Evolutionary conservation across 371 early-diverging fungal genomes (phyloP), one percentile per base, ranked within the genome.

Genomic region (Haplosporangium sp.): DNA sequence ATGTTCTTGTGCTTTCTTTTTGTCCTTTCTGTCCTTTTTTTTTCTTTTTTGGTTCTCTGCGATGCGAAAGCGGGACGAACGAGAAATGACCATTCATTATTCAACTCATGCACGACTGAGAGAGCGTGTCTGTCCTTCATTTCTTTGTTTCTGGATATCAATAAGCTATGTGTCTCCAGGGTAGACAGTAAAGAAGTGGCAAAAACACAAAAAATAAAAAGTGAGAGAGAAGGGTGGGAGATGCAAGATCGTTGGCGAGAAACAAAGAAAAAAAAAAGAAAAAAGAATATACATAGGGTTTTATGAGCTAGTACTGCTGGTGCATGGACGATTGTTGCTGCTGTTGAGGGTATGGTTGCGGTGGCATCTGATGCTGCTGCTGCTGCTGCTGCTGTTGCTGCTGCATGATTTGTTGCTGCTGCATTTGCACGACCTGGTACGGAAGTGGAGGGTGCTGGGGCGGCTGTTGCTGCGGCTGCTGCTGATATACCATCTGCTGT

Each of bases 341-440:
- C 52, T 72, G 72, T 16, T 61, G 73, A 20, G 62, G 48, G 47
- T 69, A 62, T 18, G 63, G 50, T 37, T 69, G 69, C 13, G 62
- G 62, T 20, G 21, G 51, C 53, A 53, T 52, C 54, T 62, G 60
- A 21, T 72, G 72, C 61, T 71, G 72, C 38, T 64, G 66, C 54
- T 62, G 59, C 16, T 55, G 53, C 12, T 60, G 62, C 43, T 69
- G 69, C n/a, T 69, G 72, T 23, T 71, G 73, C 23, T 73, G 73
- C 42, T 67, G 67, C 63, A 67, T 53, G 13, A 62, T 51, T 42
- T 73, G 73, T 14, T 73, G 73, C 60, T 72, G 73, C 56, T 72
- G 73, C 72, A 72, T 72, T 40, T 72, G 72, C 8, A 72, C 73
- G 11, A 55, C 73, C 54, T 72, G 73, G 42, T 72, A 72, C 1